A percentile compares a stretch with the other conserved stretches of the same genome.
phyloP scores from a whole-genome alignment of 345 rosid species.

The Clausena lansium region DNA sequence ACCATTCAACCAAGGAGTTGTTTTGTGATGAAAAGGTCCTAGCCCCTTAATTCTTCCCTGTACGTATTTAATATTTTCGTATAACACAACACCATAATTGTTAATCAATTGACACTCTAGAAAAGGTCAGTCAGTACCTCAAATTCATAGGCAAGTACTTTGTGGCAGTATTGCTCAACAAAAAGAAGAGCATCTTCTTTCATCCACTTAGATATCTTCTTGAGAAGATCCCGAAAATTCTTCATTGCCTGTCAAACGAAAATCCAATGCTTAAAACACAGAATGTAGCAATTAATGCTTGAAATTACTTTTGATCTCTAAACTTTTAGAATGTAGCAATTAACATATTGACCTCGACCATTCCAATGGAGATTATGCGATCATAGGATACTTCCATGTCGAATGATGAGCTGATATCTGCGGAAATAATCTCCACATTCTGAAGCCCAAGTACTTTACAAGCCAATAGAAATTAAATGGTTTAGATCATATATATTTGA shows the following conservation, averaged over 20 bases:
- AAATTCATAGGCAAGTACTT: slow-evolving; percentile 76
- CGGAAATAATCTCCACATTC: slow-evolving; percentile 75
- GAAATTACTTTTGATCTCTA: too few species aligned
- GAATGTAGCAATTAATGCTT: too few species aligned
- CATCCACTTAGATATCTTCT: slow-evolving; percentile 84
- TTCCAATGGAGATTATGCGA: slow-evolving; percentile 67
- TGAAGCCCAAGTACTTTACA: slow-evolving; percentile 52
- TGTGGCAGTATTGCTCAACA: slow-evolving; percentile 86
- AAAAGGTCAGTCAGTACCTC: slow-evolving; percentile 41
- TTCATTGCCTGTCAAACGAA: slow-evolving; percentile 63
- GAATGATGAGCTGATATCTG: slow-evolving; percentile 61
- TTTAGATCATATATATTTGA: background rate
- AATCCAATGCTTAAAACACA: too few species aligned
- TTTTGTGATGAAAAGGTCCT: too few species aligned
- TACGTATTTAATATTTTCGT: too few species aligned
- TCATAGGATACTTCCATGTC: slow-evolving; percentile 75
- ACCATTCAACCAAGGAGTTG: too few species aligned
- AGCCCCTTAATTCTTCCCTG: too few species aligned
- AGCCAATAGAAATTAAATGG: background rate
- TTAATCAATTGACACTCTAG: too few species aligned
- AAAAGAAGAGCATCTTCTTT: slow-evolving; percentile 68
- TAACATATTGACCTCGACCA: slow-evolving; percentile 74
- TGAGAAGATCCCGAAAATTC: slow-evolving; percentile 68
- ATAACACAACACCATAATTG: too few species aligned
- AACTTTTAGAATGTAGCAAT: background rate